Conservation (phyloP, 768 basidiomycete genomes). For the Lepiota venenata region DNA sequence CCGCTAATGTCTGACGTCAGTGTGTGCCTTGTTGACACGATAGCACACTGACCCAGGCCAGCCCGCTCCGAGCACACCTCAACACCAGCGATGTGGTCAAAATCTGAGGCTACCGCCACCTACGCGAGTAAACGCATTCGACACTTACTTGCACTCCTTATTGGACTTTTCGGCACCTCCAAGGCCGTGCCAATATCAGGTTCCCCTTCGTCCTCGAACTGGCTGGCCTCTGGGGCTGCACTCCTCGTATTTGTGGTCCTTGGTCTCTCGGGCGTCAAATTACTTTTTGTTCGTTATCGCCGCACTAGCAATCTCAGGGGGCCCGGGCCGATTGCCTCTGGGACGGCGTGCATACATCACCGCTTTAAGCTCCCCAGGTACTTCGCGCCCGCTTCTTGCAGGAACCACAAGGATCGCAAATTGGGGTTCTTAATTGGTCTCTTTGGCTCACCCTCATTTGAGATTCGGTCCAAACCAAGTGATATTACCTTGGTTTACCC, state of each 20-base stretch:
- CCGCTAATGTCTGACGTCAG: not conserved
- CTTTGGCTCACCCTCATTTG: constrained; percentile 42
- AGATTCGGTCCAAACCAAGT: constrained; percentile 28
- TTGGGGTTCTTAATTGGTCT: constrained; percentile 41
- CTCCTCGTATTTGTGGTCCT: constrained; percentile 5
- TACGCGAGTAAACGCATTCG: not conserved
- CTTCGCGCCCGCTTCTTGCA: not conserved
- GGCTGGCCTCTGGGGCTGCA: constrained; percentile 1
- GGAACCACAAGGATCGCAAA: constrained; percentile 16
- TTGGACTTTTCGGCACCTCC: not conserved
- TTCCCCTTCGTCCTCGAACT: constrained; percentile 5
- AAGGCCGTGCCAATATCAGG: constrained; percentile 5
- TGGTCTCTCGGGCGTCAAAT: constrained; percentile 3
- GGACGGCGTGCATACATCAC: not conserved
- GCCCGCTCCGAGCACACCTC: not conserved
- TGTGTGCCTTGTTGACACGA: not conserved
- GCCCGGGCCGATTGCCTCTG: not conserved
- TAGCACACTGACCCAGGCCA: not conserved
- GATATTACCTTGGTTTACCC: constrained; percentile 10
- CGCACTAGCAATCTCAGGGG: not conserved
- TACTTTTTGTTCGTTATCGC: constrained; percentile 9
- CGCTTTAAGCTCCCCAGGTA: not conserved
- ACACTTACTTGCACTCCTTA: not conserved
- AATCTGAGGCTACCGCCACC: too few species aligned
- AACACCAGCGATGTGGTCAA: not conserved